These are phyloP conservation scores for Euptelea pleiosperma DNA, from an alignment of 164 flowering plant species.

Conservation along the genomic window DNA sequence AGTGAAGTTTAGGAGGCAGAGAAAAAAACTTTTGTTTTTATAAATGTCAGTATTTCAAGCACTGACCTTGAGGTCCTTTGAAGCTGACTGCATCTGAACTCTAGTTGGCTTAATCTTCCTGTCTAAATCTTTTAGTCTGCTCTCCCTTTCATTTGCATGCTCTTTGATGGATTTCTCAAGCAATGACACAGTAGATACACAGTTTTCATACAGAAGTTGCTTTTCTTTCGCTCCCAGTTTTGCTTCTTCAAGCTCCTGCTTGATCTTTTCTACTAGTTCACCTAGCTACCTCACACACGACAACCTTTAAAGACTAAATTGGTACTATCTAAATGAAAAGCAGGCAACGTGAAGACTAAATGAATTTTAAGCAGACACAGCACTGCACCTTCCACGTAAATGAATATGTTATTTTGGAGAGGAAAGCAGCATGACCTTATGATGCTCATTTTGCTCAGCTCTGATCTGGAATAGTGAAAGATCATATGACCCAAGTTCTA, in stretches of 20 bases:
- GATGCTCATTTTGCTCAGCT: slow-evolving; percentile 97
- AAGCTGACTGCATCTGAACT: slow-evolving; percentile 66
- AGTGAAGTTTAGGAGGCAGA: neutral
- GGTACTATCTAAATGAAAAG: neutral
- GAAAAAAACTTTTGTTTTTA: too few relatives aligned
- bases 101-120: slow-evolving; percentile 64
- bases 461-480: slow-evolving; percentile 73
- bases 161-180: slow-evolving; percentile 84
- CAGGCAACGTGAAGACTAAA: neutral
- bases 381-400: neutral
- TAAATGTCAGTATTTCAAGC: neutral
- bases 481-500: slow-evolving; percentile 82
- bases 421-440: slow-evolving; percentile 55
- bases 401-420: neutral
- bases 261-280: slow-evolving; percentile 69
- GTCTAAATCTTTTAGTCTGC: slow-evolving; percentile 72
- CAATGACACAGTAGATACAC: slow-evolving; percentile 44
- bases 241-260: slow-evolving; percentile 80
- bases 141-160: slow-evolving; percentile 59
- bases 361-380: neutral
- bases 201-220: slow-evolving; percentile 40
- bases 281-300: slow-evolving; percentile 48
- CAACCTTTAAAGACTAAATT: slow-evolving; percentile 2
- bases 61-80: slow-evolving; percentile 79
- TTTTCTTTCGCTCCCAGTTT: slow-evolving; percentile 54